Evolutionary conservation across 2,329 filamentous ascomycete genomes (phyloP).

Genomic region (Apiospora hydei): DNA sequence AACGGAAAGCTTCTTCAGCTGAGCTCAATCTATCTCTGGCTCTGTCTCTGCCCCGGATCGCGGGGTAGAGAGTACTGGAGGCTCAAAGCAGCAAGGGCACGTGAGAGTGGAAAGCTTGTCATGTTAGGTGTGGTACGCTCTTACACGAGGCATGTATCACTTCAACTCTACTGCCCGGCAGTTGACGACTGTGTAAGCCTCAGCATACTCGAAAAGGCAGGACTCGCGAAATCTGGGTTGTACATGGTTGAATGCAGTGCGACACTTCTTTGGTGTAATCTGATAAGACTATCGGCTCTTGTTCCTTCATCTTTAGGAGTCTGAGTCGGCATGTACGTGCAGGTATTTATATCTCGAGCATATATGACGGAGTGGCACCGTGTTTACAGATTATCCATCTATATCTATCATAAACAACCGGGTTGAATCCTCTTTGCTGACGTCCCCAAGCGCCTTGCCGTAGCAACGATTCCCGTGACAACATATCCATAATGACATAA

Average conservation of each 20-base stretch:
- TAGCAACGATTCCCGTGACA: neutral
- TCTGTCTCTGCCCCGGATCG: too few relatives aligned
- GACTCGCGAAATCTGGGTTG: neutral
- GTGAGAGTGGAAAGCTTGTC: slow-evolving; percentile 2
- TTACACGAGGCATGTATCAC: slow-evolving; percentile 13
- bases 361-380: neutral
- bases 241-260: neutral
- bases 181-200: neutral
- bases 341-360: neutral
- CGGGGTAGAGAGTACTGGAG: neutral
- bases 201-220: neutral
- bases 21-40: neutral
- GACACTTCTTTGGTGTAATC: neutral
- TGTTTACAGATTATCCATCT: neutral
- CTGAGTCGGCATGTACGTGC: neutral
- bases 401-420: neutral
- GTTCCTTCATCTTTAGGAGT: neutral
- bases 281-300: neutral
- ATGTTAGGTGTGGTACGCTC: neutral
- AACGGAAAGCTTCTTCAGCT: neutral
- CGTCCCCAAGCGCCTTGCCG: slow-evolving; percentile 1
- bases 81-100: neutral
- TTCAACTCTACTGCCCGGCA: slow-evolving; percentile 8
- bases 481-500: slow-evolving; percentile 15
- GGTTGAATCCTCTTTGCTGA: neutral